Evolutionary conservation across 2,329 filamentous ascomycete species (phyloP).

Genomic region (Cladosporium phlei): DNA sequence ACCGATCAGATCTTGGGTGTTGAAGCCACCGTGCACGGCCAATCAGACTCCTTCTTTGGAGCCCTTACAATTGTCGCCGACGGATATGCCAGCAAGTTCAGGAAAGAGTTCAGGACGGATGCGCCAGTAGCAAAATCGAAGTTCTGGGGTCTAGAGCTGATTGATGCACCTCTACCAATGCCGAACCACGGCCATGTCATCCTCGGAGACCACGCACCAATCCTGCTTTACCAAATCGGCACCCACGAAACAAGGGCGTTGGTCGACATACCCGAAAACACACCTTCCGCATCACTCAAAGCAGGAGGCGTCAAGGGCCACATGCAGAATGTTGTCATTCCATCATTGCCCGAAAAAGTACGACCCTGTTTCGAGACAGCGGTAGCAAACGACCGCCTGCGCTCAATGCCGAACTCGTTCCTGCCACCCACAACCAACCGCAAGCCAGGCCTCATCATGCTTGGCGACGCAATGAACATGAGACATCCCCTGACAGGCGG

Average conservation of each 20-base stretch:
- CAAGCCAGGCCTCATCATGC: conserved; percentile 67
- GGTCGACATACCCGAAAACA: conserved; percentile 76
- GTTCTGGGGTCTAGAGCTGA: conserved; percentile 90
- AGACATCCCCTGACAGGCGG: conserved; percentile 95
- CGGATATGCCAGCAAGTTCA: conserved; percentile 88
- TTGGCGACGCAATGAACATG: conserved; percentile 98
- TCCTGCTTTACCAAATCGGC: conserved; percentile 95
- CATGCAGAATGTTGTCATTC: conserved; percentile 73
- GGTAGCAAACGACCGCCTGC: conserved; percentile 69
- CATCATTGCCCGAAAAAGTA: conserved; percentile 66
- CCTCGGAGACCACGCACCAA: conserved; percentile 69
- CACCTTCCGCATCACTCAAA: conserved; percentile 66
- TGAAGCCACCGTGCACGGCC: conserved; percentile 62
- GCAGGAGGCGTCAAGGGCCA: conserved; percentile 82
- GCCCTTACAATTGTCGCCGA: conserved; percentile 84
- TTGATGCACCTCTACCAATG: conserved; percentile 74
- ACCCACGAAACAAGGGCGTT: conserved; percentile 87
- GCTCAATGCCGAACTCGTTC: conserved; percentile 95
- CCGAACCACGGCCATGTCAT: conserved; percentile 81
- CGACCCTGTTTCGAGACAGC: conserved; percentile 71
- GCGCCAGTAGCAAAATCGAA: conserved; percentile 71
- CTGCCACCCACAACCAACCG: conserved; percentile 73
- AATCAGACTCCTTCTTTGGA: conserved; percentile 74
- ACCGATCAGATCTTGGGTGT: conserved; percentile 76
- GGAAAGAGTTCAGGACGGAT: conserved; percentile 67